phyloP scores from a whole-genome alignment of 2,329 filamentous ascomycete genomes.

The Pseudocercospora fuligena region DNA sequence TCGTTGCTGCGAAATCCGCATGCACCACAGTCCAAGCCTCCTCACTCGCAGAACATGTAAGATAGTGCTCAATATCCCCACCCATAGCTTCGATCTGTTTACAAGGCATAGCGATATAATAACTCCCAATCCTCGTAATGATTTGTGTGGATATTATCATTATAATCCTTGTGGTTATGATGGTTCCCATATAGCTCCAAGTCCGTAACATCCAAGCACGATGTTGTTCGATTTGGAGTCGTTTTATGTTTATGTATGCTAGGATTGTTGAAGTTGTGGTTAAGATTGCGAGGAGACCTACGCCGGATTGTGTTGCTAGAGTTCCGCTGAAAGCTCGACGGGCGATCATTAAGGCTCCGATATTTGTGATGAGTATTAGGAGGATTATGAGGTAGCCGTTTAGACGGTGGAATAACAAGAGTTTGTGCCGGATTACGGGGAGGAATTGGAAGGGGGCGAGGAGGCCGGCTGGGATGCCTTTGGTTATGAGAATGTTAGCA shows the following conservation, averaged over 20 bases:
- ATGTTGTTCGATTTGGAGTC: conserved; percentile 66
- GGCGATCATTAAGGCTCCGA: conserved; percentile 60
- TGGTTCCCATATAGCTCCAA: conserved; percentile 44
- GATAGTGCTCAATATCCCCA: conserved; percentile 45
- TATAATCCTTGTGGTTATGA: conserved; percentile 60
- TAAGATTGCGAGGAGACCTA: conserved; percentile 52
- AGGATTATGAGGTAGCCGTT: conserved; percentile 62
- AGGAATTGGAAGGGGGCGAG: conserved; percentile 51
- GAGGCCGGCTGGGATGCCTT: conserved; percentile 44
- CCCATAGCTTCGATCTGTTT: conserved; percentile 50
- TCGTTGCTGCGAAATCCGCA: conserved; percentile 36
- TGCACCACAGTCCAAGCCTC: conserved; percentile 29
- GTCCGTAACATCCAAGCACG: conserved; percentile 66
- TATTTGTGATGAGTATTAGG: conserved; percentile 53
- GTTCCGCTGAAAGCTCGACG: conserved; percentile 60
- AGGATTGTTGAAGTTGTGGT: conserved; percentile 52
- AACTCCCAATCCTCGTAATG: conserved; percentile 42
- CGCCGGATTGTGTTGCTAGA: conserved; percentile 53
- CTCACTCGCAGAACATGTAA: conserved; percentile 51
- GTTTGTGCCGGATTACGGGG: conserved; percentile 52
- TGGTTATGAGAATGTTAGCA: no score
- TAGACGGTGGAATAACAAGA: conserved; percentile 62
- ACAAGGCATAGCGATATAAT: conserved; percentile 52
- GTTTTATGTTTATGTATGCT: conserved; percentile 62
- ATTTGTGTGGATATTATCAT: conserved; percentile 50